phyloP scores from a whole-genome alignment of 768 basidiomycete genomes.

The Serpula lacrymans region DNA sequence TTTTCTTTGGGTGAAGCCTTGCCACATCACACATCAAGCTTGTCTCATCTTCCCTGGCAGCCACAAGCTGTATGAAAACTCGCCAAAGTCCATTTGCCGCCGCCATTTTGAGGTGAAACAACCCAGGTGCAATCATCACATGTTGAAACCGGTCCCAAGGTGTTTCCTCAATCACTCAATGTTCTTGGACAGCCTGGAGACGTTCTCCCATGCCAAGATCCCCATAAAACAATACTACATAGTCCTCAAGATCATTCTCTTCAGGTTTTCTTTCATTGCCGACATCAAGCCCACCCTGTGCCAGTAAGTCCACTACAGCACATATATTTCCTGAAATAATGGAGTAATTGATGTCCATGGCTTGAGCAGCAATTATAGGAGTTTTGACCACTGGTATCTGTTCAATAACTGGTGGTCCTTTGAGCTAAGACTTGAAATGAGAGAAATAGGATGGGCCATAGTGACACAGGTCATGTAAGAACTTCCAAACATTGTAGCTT shows the following conservation, averaged over 20 bases:
- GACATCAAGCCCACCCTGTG: constrained; percentile 10
- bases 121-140: constrained; percentile 17
- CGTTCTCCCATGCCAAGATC: constrained; percentile 17
- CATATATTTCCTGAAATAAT: constrained; percentile 11
- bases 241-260: constrained; percentile 5
- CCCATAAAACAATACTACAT: constrained; percentile 14
- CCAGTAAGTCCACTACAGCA: constrained; percentile 5
- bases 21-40: constrained; percentile 17
- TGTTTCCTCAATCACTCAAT: constrained; percentile 12
- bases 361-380: constrained; percentile 12
- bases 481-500: constrained; percentile 13
- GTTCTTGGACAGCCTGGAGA: constrained; percentile 3
- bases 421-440: constrained; percentile 11
- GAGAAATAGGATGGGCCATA: constrained; percentile 16
- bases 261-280: constrained; percentile 1
- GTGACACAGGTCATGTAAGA: constrained; percentile 6
- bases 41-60: constrained; percentile 11
- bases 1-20: constrained; percentile 25
- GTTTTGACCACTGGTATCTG: constrained; percentile 20
- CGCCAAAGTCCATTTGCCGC: constrained; percentile 21
- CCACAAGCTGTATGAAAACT: constrained; percentile 18
- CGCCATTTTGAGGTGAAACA: constrained; percentile 32
- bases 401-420: constrained; percentile 21
- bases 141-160: constrained; percentile 14
- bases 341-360: constrained; percentile 20